phyloP scores from a whole-genome alignment of 73 alveolate species.

The Blepharisma japonicum region DNA sequence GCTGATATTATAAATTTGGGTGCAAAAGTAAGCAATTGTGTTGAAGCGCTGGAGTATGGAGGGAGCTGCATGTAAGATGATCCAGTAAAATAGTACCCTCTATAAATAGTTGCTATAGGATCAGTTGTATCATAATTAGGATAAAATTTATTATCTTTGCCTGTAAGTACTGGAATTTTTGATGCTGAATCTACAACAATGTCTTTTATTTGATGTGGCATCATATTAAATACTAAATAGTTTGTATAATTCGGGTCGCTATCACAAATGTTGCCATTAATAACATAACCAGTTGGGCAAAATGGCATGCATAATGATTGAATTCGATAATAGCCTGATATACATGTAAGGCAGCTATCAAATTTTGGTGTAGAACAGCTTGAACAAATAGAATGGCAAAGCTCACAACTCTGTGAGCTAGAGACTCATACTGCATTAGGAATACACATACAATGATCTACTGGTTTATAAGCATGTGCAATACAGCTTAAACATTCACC shows the following conservation, averaged over 20 bases:
- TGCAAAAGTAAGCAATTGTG: neutral
- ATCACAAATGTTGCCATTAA: neutral
- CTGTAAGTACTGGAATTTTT: conserved; percentile 3
- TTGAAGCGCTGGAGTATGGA: neutral
- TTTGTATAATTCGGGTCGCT: neutral
- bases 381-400: conserved; percentile 1
- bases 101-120: neutral
- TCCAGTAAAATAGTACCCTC: conserved; percentile 14
- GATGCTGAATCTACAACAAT: neutral
- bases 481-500: neutral
- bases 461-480: no score
- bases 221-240: neutral
- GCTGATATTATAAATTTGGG: neutral
- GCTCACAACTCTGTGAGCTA: neutral
- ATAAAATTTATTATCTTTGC: neutral
- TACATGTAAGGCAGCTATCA: neutral
- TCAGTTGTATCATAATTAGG: conserved; percentile 2
- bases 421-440: neutral
- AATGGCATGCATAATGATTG: neutral
- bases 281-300: conserved; percentile 11
- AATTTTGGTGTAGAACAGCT: neutral
- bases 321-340: neutral
- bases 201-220: neutral
- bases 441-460: neutral
- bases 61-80: neutral